A percentile compares a stretch with the other conserved stretches of the same genome.
Conservation (phyloP, 805 yeast genomes). For the Saccharomycodes ludwigii region DNA sequence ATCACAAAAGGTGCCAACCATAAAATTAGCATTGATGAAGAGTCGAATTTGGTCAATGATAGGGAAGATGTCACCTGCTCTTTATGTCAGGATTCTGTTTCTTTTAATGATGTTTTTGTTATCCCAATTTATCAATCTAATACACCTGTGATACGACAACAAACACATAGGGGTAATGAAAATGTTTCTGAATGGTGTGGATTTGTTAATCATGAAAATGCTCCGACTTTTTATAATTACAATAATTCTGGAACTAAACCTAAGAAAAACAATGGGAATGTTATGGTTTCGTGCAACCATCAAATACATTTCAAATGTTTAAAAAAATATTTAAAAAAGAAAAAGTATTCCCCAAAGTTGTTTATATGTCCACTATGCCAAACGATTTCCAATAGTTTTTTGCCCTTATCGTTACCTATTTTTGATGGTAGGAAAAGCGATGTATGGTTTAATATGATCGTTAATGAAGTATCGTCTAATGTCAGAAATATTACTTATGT, state of each 20-base stretch:
- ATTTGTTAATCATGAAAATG: constrained; percentile 17
- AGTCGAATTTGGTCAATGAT: constrained; percentile 9
- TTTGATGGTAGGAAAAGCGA: no score
- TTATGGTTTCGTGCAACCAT: constrained; percentile 83
- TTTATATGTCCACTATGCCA: constrained; percentile 93
- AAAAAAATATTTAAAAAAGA: constrained; percentile 48
- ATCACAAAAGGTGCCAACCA: constrained; percentile 29
- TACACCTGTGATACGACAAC: constrained; percentile 37
- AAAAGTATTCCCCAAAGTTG: constrained; percentile 45
- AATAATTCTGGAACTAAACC: constrained; percentile 9
- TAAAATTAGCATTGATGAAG: constrained; percentile 27
- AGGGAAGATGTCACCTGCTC: constrained; percentile 35
- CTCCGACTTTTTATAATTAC: constrained; percentile 13
- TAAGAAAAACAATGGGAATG: constrained; percentile 15
- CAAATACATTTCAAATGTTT: constrained; percentile 82
- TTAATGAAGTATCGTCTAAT: no score
- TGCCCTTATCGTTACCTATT: no score
- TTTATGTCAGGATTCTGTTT: constrained; percentile 44
- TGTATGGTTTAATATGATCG: no score
- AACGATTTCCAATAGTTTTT: constrained; percentile 35
- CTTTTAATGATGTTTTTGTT: constrained; percentile 37
- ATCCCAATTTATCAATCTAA: constrained; percentile 39
- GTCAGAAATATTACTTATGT: no score
- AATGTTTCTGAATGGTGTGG: constrained; percentile 19
- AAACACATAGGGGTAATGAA: constrained; percentile 18